These are phyloP conservation scores for Ilyonectria mors-panacis DNA, from an alignment of 2,329 filamentous ascomycete genomes.

Conservation along the genomic window DNA sequence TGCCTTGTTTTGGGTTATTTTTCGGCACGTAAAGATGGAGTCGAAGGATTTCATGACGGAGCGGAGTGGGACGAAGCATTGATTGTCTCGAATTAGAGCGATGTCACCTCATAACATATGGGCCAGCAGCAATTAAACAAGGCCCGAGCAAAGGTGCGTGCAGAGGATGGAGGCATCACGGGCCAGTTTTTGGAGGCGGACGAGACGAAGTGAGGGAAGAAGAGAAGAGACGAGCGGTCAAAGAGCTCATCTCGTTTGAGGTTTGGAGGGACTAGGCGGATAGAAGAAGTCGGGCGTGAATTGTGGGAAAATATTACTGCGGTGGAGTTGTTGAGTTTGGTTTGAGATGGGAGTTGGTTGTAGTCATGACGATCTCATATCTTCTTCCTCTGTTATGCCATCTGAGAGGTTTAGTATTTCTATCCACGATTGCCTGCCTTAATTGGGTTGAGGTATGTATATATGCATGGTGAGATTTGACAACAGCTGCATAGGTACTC, in stretches of 20 bases:
- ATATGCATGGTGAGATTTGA: no score
- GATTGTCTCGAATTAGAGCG: not conserved
- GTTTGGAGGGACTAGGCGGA: not conserved
- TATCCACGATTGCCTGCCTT: no score
- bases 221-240: not conserved
- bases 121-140: not conserved
- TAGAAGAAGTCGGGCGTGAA: not conserved
- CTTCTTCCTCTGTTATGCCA: no score
- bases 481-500: no score
- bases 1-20: not conserved
- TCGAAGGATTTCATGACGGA: not conserved
- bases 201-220: not conserved
- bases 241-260: not conserved
- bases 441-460: no score
- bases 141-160: not conserved
- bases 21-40: not conserved
- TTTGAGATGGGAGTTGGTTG: no score
- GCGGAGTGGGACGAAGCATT: not conserved
- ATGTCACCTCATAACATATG: not conserved
- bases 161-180: not conserved
- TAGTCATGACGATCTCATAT: no score
- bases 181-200: no score
- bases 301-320: not conserved
- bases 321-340: no score
- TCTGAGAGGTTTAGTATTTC: no score